Evolutionary conservation across 2,329 filamentous ascomycete species (phyloP).

Genomic region (Botrytis aclada): DNA sequence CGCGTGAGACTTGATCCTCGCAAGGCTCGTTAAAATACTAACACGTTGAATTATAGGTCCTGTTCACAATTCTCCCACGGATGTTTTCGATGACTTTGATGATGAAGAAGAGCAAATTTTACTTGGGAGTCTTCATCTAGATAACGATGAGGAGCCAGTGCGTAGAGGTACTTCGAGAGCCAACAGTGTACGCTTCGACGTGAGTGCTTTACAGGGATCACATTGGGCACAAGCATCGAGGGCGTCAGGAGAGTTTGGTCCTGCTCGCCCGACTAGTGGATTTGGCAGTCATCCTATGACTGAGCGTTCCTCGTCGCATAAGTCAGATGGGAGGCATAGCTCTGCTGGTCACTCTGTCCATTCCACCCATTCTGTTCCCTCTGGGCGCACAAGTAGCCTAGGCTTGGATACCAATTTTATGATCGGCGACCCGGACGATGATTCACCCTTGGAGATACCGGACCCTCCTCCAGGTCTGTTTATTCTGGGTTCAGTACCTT

Average conservation of each 20-base stretch:
- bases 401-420: conserved; percentile 73
- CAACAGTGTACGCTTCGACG: conserved; percentile 96
- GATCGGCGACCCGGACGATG: conserved; percentile 59
- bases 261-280: conserved; percentile 73
- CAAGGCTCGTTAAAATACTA: conserved; percentile 19
- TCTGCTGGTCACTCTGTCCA: conserved; percentile 82
- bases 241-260: conserved; percentile 78
- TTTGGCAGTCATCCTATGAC: conserved; percentile 77
- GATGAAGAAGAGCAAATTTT: conserved; percentile 76
- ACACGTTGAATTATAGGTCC: conserved; percentile 57
- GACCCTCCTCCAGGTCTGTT: conserved; percentile 80
- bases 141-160: conserved; percentile 81
- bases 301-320: conserved; percentile 89
- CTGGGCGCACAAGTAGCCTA: conserved; percentile 82
- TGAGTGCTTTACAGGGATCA: conserved; percentile 85
- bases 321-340: conserved; percentile 92
- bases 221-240: conserved; percentile 81
- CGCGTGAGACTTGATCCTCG: conserved; percentile 35
- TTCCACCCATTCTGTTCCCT: conserved; percentile 67
- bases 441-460: conserved; percentile 68
- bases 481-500: conserved; percentile 82
- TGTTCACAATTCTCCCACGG: conserved; percentile 72
- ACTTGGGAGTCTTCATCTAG: conserved; percentile 77
- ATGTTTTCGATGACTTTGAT: conserved; percentile 88
- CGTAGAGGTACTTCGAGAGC: conserved; percentile 85